A percentile compares a stretch with the other conserved stretches of the same genome.
These are phyloP conservation scores for Eruca vesicaria DNA, from an alignment of 441 rosid genomes.

Conservation along the genomic window DNA sequence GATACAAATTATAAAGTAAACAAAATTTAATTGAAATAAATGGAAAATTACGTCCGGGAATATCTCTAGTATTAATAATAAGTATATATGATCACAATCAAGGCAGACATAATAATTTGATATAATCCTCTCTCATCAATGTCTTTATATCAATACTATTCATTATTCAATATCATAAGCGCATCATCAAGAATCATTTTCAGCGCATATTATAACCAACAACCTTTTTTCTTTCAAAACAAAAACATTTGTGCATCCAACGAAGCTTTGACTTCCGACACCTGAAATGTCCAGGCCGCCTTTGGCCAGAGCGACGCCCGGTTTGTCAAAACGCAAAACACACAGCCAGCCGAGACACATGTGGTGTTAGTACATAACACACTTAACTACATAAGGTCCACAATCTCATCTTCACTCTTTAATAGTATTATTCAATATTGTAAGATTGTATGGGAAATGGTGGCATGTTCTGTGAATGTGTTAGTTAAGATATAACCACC, in stretches of 20 bases:
- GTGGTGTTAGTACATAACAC: constrained; percentile 19
- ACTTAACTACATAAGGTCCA: constrained; percentile 9
- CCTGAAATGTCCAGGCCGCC: constrained; percentile 85
- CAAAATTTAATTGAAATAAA: too few species aligned
- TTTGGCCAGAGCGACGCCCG: constrained; percentile 93
- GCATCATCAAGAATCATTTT: constrained; percentile 3
- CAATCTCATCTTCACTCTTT: constrained; percentile 4
- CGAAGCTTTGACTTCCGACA: too few species aligned
- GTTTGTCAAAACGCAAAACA: constrained; percentile 70
- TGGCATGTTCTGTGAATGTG: not conserved
- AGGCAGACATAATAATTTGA: constrained; percentile 1
- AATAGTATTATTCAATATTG: not conserved
- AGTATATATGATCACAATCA: too few species aligned
- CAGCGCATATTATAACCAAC: not conserved
- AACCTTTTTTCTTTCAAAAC: not conserved
- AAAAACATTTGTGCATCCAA: too few species aligned
- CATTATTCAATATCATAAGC: not conserved
- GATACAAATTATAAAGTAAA: too few species aligned
- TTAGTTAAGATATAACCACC: too few species aligned
- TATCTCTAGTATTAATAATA: too few species aligned
- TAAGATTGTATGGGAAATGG: constrained; percentile 1
- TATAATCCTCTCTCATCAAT: not conserved
- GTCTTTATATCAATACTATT: not conserved
- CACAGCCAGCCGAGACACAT: not conserved
- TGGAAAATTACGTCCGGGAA: too few species aligned